These are phyloP conservation scores for Cutaneotrichosporon cavernicola DNA, from an alignment of 1,284 basidiomycete species.

Conservation along the genomic window DNA sequence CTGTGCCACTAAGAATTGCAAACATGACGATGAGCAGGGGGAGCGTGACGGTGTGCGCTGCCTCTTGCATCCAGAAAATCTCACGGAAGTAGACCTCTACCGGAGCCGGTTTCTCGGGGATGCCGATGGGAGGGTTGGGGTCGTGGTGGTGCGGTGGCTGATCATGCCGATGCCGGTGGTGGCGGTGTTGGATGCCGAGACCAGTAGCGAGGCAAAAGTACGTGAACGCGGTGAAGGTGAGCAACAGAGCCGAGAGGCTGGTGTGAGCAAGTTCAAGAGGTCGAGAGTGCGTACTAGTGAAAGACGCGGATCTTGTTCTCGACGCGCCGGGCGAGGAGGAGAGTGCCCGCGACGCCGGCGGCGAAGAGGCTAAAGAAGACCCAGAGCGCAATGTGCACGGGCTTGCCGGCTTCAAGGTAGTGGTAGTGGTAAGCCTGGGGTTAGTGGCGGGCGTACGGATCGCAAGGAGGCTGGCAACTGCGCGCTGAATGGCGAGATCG, in stretches of 20 bases:
- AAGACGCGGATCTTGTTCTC: conserved; percentile 42
- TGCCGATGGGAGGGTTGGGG: neutral
- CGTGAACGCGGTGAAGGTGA: conserved; percentile 43
- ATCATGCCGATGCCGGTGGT: neutral
- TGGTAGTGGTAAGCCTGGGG: neutral
- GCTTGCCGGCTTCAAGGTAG: neutral
- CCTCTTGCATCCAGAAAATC: conserved; percentile 37
- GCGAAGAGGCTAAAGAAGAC: conserved; percentile 44
- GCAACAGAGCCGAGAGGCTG: conserved; percentile 39
- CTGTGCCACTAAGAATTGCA: conserved; percentile 39
- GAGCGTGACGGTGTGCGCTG: conserved; percentile 34
- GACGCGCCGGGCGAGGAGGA: conserved; percentile 37
- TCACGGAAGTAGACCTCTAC: conserved; percentile 34
- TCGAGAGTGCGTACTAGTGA: conserved; percentile 38
- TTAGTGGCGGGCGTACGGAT: neutral
- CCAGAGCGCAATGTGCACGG: conserved; percentile 33
- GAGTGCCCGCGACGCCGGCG: conserved; percentile 34
- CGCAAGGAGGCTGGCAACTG: neutral
- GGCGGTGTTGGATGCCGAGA: conserved; percentile 28
- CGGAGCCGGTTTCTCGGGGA: conserved; percentile 11
- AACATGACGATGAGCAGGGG: conserved; percentile 43
- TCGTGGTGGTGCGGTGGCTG: conserved; percentile 4
- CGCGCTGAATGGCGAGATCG: neutral
- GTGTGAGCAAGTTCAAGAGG: neutral
- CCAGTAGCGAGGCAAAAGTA: conserved; percentile 46